Evolutionary conservation across 495 filamentous ascomycete genomes (phyloP).

Genomic region (Lichina pygmaea): DNA sequence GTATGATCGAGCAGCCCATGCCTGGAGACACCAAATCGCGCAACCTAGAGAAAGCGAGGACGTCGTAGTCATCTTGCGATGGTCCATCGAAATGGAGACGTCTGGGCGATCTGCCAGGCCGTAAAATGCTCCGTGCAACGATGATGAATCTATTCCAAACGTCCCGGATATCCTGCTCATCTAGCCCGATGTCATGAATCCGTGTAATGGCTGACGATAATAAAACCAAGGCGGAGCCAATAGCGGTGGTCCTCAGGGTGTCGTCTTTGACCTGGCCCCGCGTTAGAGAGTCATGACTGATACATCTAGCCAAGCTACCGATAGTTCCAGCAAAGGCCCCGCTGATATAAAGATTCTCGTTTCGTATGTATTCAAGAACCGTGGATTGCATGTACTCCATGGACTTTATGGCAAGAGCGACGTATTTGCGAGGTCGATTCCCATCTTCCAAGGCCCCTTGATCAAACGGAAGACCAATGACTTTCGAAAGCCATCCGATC

Average conservation of each 20-base stretch:
- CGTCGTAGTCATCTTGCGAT: constrained; percentile 54
- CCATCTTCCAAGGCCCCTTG: constrained; percentile 4
- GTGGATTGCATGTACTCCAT: constrained; percentile 43
- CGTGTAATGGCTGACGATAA: constrained; percentile 35
- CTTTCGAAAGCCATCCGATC: constrained; percentile 36
- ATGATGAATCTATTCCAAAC: constrained; percentile 24
- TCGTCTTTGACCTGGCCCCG: constrained; percentile 24
- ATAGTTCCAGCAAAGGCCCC: constrained; percentile 31
- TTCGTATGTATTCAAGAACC: constrained; percentile 31
- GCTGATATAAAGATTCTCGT: constrained; percentile 35
- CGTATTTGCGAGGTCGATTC: constrained; percentile 35
- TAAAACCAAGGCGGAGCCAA: constrained; percentile 37
- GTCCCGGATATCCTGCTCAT: constrained; percentile 10
- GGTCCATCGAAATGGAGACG: constrained; percentile 18
- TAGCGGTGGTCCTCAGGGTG: constrained; percentile 56
- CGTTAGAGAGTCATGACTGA: constrained; percentile 50
- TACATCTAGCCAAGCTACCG: constrained; percentile 34
- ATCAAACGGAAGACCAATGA: constrained; percentile 39
- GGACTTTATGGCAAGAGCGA: constrained; percentile 58
- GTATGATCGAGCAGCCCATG: constrained; percentile 35
- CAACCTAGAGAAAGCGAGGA: constrained; percentile 39
- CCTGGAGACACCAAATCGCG: constrained; percentile 45
- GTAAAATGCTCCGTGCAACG: constrained; percentile 30
- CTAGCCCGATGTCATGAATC: constrained; percentile 22
- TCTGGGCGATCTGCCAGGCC: constrained; percentile 22